phyloP scores from a whole-genome alignment of 169 alveolate genomes.

The Amoebophrya sp. region DNA sequence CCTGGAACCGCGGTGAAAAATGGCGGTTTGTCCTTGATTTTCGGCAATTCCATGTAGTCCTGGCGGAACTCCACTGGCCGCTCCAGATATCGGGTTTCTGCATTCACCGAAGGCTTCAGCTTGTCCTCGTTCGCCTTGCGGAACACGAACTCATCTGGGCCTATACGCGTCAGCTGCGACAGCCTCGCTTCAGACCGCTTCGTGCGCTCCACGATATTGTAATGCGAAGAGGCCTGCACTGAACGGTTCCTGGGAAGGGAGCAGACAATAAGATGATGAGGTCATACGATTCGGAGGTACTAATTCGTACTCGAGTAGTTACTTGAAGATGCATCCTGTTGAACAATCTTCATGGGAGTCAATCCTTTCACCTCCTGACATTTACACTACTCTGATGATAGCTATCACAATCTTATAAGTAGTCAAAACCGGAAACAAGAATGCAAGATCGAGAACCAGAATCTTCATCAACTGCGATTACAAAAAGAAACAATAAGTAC shows the following conservation, averaged over 20 bases:
- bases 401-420: background rate
- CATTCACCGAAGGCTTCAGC: background rate
- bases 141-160: background rate
- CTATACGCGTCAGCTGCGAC: background rate
- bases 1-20: conserved; percentile 10
- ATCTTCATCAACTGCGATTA: too few species aligned
- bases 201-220: background rate
- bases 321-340: background rate
- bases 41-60: conserved; percentile 20
- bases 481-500: background rate
- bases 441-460: background rate
- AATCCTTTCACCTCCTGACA: background rate
- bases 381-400: background rate
- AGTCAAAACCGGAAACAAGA: background rate
- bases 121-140: background rate
- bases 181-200: background rate
- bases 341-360: background rate
- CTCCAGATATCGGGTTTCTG: background rate
- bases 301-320: too few species aligned
- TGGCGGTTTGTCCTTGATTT: background rate
- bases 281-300: too few species aligned
- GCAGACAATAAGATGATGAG: too few species aligned
- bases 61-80: conserved; percentile 24
- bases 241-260: background rate
- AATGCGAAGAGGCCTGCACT: background rate